These are phyloP conservation scores for Penicillium arizonense DNA, from an alignment of 495 filamentous ascomycete species.

Conservation along the genomic window DNA sequence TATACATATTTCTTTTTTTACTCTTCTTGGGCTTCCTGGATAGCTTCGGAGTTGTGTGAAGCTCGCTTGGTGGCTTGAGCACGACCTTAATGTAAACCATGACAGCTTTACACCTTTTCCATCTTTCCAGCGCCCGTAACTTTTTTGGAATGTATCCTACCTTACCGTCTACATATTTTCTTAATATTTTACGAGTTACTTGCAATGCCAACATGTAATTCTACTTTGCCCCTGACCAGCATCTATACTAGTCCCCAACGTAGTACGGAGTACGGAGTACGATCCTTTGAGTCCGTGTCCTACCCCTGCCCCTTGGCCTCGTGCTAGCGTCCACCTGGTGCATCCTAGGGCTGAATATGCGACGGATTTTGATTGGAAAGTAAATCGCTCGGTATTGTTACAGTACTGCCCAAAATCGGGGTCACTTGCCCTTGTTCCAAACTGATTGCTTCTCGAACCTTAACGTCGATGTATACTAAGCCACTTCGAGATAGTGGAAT, in stretches of 20 bases:
- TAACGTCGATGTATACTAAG: too few relatives aligned
- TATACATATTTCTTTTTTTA: slow-evolving; percentile 27
- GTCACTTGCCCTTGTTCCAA: too few relatives aligned
- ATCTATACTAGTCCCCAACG: too few relatives aligned
- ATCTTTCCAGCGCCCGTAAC: slow-evolving; percentile 30
- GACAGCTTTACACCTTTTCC: slow-evolving; percentile 35
- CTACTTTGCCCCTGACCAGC: too few relatives aligned
- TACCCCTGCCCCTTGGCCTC: background rate
- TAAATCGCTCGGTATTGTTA: background rate
- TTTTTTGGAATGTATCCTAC: slow-evolving; percentile 26
- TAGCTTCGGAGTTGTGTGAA: slow-evolving; percentile 45
- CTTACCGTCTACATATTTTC: background rate
- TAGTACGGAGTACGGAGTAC: too few relatives aligned
- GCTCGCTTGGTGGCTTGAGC: slow-evolving; percentile 43
- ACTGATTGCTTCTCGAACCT: too few relatives aligned
- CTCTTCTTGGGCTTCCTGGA: slow-evolving; percentile 37
- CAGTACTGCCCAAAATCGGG: too few relatives aligned
- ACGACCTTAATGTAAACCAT: slow-evolving; percentile 50
- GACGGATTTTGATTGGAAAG: background rate
- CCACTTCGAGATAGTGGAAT: too few relatives aligned
- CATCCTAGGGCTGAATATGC: slow-evolving; percentile 3
- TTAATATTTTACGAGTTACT: background rate
- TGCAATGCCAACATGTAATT: too few relatives aligned
- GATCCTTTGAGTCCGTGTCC: too few relatives aligned
- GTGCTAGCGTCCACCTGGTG: background rate